A percentile compares a stretch with the other conserved stretches of the same genome.
phyloP scores from a whole-genome alignment of 331 rosid species.

The Dryas integrifolia region DNA sequence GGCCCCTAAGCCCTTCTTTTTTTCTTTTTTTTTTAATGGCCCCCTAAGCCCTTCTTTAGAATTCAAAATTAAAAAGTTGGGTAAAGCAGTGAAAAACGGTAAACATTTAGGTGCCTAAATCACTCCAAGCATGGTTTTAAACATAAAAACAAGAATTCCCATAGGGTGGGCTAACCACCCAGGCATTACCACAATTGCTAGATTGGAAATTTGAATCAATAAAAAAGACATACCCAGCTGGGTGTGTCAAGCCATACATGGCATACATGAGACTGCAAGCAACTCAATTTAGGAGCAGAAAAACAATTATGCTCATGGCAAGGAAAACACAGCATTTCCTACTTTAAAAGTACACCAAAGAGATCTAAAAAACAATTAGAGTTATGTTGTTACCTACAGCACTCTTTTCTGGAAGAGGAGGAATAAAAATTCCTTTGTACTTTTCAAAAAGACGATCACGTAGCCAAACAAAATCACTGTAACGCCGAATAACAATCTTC shows the following conservation, averaged over 20 bases:
- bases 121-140: background rate
- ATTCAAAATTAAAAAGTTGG: background rate
- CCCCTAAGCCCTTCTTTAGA: background rate
- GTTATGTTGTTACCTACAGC: slow-evolving; percentile 79
- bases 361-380: background rate
- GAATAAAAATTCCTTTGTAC: slow-evolving; percentile 87
- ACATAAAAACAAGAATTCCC: background rate
- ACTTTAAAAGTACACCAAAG: slow-evolving; percentile 17
- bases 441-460: slow-evolving; percentile 88
- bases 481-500: slow-evolving; percentile 96
- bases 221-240: slow-evolving; percentile 1
- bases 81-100: background rate
- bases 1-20: no score
- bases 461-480: slow-evolving; percentile 94
- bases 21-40: no score
- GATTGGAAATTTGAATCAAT: background rate
- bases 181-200: background rate
- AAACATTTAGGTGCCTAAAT: background rate
- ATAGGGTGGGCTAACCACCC: background rate
- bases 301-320: background rate
- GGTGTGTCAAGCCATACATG: background rate
- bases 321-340: slow-evolving; percentile 8
- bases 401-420: slow-evolving; percentile 97
- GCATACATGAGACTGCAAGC: slow-evolving; percentile 2
- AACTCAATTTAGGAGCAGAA: background rate